These are phyloP conservation scores for Pseudozyma pruni DNA, from an alignment of 1,284 basidiomycete genomes.

Conservation along the genomic window DNA sequence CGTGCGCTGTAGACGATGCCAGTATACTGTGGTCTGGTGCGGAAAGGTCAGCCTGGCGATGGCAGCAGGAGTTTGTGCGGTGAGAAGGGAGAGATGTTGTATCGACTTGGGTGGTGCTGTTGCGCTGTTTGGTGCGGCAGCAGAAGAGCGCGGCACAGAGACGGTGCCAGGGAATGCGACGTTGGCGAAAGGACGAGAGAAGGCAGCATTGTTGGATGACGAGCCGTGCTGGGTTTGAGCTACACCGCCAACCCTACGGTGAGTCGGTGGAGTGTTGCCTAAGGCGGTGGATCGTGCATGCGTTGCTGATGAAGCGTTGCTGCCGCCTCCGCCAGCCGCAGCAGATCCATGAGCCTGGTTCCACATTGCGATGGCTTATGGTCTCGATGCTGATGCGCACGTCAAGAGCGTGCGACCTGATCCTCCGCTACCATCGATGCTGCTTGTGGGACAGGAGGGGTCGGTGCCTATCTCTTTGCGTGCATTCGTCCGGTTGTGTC, in stretches of 20 bases:
- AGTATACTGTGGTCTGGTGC: constrained; percentile 15
- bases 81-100: constrained; percentile 26
- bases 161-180: constrained; percentile 24
- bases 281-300: constrained; percentile 19
- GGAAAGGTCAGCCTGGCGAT: constrained; percentile 25
- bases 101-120: constrained; percentile 9
- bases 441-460: no score
- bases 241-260: constrained; percentile 16
- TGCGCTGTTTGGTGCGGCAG: constrained; percentile 15
- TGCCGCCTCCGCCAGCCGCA: constrained; percentile 1
- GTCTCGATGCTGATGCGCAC: no score
- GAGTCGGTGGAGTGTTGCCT: constrained; percentile 14
- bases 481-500: no score
- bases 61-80: constrained; percentile 21
- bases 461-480: no score
- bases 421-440: no score
- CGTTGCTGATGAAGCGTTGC: constrained; percentile 5
- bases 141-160: constrained; percentile 15
- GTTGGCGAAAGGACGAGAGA: constrained; percentile 16
- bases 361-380: neutral
- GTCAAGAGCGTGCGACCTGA: no score
- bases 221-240: constrained; percentile 24
- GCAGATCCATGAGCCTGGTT: neutral
- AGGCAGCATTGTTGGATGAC: constrained; percentile 8
- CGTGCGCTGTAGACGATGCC: constrained; percentile 12